These are phyloP conservation scores for Psophocarpus tetragonolobus DNA, from an alignment of 306 rosid species.

Conservation along the genomic window DNA sequence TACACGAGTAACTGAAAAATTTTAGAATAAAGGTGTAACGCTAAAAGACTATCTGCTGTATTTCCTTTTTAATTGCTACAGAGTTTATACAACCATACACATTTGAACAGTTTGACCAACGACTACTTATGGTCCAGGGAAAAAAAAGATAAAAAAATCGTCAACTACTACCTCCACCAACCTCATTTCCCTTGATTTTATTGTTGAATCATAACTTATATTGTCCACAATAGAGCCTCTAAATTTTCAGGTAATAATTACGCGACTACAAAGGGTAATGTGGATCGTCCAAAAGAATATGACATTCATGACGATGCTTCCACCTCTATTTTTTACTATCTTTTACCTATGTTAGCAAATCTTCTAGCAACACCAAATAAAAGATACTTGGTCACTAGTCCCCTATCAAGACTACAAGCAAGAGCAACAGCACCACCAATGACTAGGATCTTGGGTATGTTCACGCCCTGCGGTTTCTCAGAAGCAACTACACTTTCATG, in stretches of 20 bases:
- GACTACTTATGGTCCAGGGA: slow-evolving; percentile 19
- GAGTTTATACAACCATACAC: slow-evolving; percentile 22
- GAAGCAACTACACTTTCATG: slow-evolving; percentile 24
- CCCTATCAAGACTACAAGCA: slow-evolving; percentile 92
- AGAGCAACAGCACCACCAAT: slow-evolving; percentile 79
- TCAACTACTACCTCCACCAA: slow-evolving; percentile 24
- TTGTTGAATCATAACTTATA: not conserved
- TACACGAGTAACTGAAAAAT: not conserved
- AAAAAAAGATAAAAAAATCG: not conserved
- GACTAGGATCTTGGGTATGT: slow-evolving; percentile 51
- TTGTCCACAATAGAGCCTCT: slow-evolving; percentile 12
- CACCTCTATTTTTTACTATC: slow-evolving; percentile 37
- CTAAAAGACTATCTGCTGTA: not conserved
- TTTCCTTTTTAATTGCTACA: not conserved
- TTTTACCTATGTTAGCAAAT: slow-evolving; percentile 71
- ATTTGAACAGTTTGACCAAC: slow-evolving; percentile 16
- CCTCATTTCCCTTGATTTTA: slow-evolving; percentile 9
- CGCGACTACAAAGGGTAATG: not conserved
- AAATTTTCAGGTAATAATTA: not conserved
- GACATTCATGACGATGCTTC: slow-evolving; percentile 30
- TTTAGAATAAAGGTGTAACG: not conserved
- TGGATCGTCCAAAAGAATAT: slow-evolving; percentile 24
- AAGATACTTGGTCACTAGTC: slow-evolving; percentile 76
- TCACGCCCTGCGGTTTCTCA: slow-evolving; percentile 65
- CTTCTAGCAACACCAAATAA: slow-evolving; percentile 88